Evolutionary conservation across 257 asterid species (phyloP).

Genomic region (Solanum stenotomum): DNA sequence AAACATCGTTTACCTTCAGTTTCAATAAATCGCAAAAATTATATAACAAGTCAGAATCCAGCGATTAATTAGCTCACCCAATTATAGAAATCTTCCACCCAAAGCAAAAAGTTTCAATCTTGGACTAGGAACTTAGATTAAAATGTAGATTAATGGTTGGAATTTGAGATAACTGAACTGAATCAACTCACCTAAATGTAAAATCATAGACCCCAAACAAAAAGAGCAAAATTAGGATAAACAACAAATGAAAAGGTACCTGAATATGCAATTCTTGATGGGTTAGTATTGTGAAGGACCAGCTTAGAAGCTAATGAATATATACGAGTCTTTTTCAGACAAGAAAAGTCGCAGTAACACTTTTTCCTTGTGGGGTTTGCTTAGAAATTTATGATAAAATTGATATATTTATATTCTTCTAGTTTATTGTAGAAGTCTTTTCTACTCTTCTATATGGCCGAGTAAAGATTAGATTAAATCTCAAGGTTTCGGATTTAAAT

Average conservation of each 20-base stretch:
- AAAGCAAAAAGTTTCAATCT: not conserved
- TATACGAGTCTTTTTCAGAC: not conserved
- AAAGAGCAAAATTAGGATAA: not conserved
- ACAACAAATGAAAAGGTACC: not conserved
- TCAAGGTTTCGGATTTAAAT: too few species aligned
- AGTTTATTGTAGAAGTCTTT: not conserved
- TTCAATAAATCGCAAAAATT: not conserved
- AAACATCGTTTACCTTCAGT: not conserved
- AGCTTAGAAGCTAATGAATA: not conserved
- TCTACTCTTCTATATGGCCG: not conserved
- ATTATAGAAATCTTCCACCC: not conserved
- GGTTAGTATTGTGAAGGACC: not conserved
- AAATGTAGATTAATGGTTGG: not conserved
- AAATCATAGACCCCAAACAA: not conserved
- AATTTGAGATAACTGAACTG: not conserved
- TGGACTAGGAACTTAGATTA: not conserved
- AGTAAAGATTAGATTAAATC: not conserved
- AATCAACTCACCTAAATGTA: not conserved
- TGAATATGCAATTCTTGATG: constrained; percentile 1
- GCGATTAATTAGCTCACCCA: not conserved
- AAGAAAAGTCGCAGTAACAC: not conserved
- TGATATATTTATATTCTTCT: not conserved
- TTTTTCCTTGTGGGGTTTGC: not conserved
- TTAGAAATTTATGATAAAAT: not conserved
- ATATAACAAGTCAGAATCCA: not conserved